Conservation (phyloP, 2,329 filamentous ascomycete species). For the Falciphora oryzae region DNA sequence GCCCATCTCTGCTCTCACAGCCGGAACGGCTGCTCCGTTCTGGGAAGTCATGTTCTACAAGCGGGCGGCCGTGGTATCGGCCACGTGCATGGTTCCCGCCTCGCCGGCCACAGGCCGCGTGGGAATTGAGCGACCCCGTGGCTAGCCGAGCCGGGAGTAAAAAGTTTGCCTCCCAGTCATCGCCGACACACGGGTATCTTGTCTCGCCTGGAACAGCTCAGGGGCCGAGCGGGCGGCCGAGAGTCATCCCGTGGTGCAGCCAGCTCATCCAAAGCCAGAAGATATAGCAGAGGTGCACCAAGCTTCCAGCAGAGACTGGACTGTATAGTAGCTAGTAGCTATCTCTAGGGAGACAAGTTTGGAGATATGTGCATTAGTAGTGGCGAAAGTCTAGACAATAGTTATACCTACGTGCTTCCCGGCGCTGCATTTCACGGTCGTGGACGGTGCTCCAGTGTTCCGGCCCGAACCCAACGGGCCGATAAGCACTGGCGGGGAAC, state of each 20-base stretch:
- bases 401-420: too few relatives aligned
- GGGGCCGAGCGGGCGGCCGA: neutral
- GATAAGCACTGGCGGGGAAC: neutral
- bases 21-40: neutral
- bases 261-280: neutral
- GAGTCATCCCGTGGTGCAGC: neutral
- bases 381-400: too few relatives aligned
- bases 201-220: too few relatives aligned
- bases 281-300: neutral
- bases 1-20: neutral
- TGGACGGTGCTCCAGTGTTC: too few relatives aligned
- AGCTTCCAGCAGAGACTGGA: too few relatives aligned
- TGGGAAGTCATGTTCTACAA: neutral
- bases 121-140: neutral
- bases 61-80: neutral
- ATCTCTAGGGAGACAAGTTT: too few relatives aligned
- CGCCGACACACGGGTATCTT: neutral
- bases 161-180: neutral
- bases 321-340: too few relatives aligned
- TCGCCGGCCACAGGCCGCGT: neutral
- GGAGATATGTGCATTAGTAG: too few relatives aligned
- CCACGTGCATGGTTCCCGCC: neutral
- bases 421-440: neutral
- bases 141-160: neutral
- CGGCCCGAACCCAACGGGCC: neutral